phyloP scores from a whole-genome alignment of 352 stramenopile species.

The Peronospora destructor region DNA sequence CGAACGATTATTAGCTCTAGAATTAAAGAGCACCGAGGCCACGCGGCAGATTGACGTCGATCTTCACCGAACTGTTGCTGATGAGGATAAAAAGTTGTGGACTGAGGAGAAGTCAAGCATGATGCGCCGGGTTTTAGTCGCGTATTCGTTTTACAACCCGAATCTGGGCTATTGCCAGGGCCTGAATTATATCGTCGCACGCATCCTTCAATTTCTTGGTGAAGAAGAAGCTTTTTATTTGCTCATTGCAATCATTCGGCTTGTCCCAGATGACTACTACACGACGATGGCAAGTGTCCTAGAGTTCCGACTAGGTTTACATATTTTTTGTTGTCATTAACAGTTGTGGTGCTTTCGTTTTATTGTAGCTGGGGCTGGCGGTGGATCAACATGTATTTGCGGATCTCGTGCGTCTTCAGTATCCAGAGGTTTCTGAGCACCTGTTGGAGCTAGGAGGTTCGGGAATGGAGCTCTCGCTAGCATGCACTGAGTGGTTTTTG shows the following conservation, averaged over 20 bases:
- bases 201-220: constrained; percentile 54
- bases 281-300: constrained; percentile 66
- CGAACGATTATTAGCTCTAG: constrained; percentile 38
- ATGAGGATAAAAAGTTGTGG: constrained; percentile 58
- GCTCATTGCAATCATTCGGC: constrained; percentile 64
- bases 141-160: constrained; percentile 78
- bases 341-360: constrained; percentile 1
- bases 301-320: not conserved
- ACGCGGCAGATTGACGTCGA: constrained; percentile 83
- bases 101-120: constrained; percentile 58
- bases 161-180: constrained; percentile 83
- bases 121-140: constrained; percentile 78
- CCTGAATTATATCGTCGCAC: constrained; percentile 82
- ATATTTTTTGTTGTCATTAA: constrained; percentile 2
- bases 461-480: constrained; percentile 78
- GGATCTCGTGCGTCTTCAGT: constrained; percentile 72
- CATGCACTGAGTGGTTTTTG: constrained; percentile 85
- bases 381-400: constrained; percentile 86
- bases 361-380: constrained; percentile 60
- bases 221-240: constrained; percentile 83
- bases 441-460: constrained; percentile 66
- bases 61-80: constrained; percentile 61
- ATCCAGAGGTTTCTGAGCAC: constrained; percentile 58
- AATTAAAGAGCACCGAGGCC: constrained; percentile 57
- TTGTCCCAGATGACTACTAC: constrained; percentile 85